These are phyloP conservation scores for Golubevia sp. DNA, from an alignment of 1,284 basidiomycete genomes.

Conservation along the genomic window DNA sequence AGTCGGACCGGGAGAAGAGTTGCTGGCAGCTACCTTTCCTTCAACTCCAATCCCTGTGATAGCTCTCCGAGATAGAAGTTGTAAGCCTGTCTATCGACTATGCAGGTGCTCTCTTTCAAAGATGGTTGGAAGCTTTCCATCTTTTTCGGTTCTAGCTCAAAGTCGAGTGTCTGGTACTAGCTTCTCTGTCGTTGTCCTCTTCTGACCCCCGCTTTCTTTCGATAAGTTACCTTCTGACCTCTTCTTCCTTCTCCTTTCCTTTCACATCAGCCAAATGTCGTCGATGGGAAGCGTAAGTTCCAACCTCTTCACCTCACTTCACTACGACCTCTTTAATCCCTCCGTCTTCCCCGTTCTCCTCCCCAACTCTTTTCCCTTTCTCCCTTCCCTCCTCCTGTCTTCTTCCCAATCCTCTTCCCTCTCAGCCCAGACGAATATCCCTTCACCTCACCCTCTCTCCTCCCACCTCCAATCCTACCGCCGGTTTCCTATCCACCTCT, in stretches of 20 bases:
- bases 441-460: conserved; percentile 74
- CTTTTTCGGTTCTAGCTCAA: too few relatives aligned
- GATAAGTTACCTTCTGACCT: neutral
- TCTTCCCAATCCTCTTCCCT: neutral
- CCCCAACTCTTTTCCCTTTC: conserved; percentile 5
- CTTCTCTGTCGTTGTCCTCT: too few relatives aligned
- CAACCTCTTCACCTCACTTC: neutral
- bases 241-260: neutral
- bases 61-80: too few relatives aligned
- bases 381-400: conserved; percentile 2
- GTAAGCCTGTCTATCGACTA: too few relatives aligned
- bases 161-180: too few relatives aligned
- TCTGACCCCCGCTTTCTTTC: too few relatives aligned
- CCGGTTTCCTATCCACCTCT: conserved; percentile 77
- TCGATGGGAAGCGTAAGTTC: conserved; percentile 26
- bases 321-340: neutral
- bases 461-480: conserved; percentile 82
- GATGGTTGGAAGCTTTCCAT: too few relatives aligned
- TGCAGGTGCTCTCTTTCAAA: too few relatives aligned
- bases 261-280: conserved; percentile 20
- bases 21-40: too few relatives aligned
- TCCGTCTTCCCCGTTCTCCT: neutral
- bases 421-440: conserved; percentile 93
- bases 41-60: too few relatives aligned
- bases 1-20: too few relatives aligned